phyloP scores from a whole-genome alignment of 257 asterid species.

The Primulina huaijiensis region DNA sequence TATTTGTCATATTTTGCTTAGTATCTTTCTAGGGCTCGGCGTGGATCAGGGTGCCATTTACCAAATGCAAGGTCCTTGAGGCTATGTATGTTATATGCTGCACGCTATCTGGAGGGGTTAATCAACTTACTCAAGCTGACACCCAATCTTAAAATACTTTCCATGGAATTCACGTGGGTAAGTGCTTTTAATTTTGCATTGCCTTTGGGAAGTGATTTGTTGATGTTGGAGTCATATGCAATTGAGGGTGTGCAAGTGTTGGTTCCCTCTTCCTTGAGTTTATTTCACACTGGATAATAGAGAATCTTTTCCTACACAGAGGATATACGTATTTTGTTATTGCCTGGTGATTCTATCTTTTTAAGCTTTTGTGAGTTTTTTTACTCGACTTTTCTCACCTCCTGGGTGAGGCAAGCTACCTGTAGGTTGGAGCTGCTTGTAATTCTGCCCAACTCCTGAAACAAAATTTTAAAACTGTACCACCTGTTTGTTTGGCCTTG shows the following conservation, averaged over 20 bases:
- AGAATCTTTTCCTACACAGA: background rate
- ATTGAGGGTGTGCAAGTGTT: background rate
- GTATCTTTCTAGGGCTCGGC: background rate
- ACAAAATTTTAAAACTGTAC: background rate
- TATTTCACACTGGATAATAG: background rate
- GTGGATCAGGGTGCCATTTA: background rate
- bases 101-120: conserved; percentile 17
- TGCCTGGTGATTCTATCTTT: background rate
- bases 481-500: background rate
- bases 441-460: background rate
- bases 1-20: conserved; percentile 13
- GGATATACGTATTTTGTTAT: background rate
- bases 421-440: background rate
- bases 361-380: background rate
- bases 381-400: background rate
- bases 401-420: background rate
- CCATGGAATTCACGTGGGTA: conserved; percentile 16
- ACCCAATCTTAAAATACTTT: conserved; percentile 20
- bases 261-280: background rate
- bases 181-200: background rate
- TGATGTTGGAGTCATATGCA: background rate
- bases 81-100: background rate
- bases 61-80: conserved; percentile 22
- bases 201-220: background rate
- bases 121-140: conserved; percentile 18